These are phyloP conservation scores for Boletus insuetus DNA, from an alignment of 768 basidiomycete genomes.

Conservation along the genomic window DNA sequence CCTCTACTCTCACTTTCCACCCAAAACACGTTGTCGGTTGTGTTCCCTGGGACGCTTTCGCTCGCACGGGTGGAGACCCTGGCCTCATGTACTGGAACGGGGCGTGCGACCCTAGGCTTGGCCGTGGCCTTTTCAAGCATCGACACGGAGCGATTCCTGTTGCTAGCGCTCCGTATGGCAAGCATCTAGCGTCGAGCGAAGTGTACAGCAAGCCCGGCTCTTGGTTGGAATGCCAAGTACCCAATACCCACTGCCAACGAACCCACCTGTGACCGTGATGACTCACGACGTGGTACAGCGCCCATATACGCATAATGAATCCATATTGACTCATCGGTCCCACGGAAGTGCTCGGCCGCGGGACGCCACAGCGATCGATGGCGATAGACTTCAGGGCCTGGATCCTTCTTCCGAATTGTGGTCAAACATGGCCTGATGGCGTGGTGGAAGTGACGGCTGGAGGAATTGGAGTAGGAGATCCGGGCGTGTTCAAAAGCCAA, in stretches of 20 bases:
- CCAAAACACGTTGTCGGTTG: slow-evolving; percentile 3
- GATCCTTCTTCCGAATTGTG: not conserved
- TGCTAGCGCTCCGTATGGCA: not conserved
- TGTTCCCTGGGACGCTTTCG: not conserved
- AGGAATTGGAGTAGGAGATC: not conserved
- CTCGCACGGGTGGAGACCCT: slow-evolving; percentile 18
- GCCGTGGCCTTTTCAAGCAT: not conserved
- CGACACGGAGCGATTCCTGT: not conserved
- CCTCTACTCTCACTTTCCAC: not conserved
- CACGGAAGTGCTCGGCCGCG: slow-evolving; percentile 13
- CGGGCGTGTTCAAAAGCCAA: not conserved
- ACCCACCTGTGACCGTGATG: not conserved
- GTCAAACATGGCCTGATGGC: not conserved
- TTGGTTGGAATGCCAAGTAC: not conserved
- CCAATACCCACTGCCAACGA: not conserved
- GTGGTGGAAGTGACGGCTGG: not conserved
- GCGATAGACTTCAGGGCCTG: slow-evolving; percentile 17
- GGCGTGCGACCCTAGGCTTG: slow-evolving; percentile 3
- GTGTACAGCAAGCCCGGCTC: slow-evolving; percentile 5
- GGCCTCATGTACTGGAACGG: slow-evolving; percentile 10
- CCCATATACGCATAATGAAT: slow-evolving; percentile 3
- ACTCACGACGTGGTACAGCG: not conserved
- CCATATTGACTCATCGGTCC: slow-evolving; percentile 3
- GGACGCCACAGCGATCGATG: slow-evolving; percentile 10
- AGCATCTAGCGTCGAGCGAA: not conserved